Evolutionary conservation across 2,329 filamentous ascomycete genomes (phyloP), one percentile per base, ranked within the genome.

Genomic region (Penicillium sp.): DNA sequence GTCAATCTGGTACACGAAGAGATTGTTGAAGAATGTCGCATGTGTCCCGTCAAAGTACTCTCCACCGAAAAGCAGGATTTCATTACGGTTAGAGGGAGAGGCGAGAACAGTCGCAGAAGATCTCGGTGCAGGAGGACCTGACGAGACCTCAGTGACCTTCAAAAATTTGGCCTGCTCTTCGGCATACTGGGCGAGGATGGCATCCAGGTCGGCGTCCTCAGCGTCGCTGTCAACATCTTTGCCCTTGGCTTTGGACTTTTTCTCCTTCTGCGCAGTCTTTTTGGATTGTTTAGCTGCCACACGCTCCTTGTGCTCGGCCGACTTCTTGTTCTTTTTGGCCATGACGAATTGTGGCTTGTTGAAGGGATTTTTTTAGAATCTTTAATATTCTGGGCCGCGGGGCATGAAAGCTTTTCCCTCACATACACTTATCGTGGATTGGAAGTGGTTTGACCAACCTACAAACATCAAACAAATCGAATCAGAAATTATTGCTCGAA

Each of bases 1-100:
- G 77, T 90, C 90, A 74, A 92, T 89, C 76, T 95, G 82, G 70
- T 89, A 89, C 37, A 89, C 79, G 66, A 83, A 87, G 3, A 89
- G 76, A 65, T 89, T 87, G 70, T 88, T 89, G 76, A 82, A 89
- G 75, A 89, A 89, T 1, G 80, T 80, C 1, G 94, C 95, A 56
- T 95, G 80, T 2, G 90, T 90, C 4, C 95, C 95, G 77, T 98
- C 96, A 79, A 92, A 98, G 72, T 93, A 96, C 80, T 99, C 95
- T 65, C 95, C 95, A 16, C 94, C 95, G 75, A 96, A 99, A 5
- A 98, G 79, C 65, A 98, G 87, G 57, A 99, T 79, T 73, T 96
- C 92, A 76, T 95, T 96, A 69, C 85, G 86, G 77, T 96, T 94
- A 35, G 89, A 86, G 1, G 95, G 95, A 40, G 90, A 94, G 19